Base-by-base conservation (phyloP, 768 basidiomycete species). In the Suillus weaverae region DNA sequence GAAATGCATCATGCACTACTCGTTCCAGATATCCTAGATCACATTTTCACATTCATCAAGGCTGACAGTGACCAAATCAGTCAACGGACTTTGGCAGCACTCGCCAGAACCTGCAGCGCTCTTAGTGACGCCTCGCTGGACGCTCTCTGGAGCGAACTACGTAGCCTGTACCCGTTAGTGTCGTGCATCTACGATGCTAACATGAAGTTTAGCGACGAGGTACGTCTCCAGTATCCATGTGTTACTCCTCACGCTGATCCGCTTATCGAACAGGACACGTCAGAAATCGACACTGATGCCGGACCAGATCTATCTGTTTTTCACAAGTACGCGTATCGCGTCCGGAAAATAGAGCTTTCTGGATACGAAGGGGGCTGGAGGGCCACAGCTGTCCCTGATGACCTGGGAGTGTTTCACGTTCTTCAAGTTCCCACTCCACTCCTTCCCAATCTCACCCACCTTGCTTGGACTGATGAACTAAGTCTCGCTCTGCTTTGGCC, bases 331-430 rank as follows among this genome's bases (percentile, higher is more conserved):
- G 56, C 56, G 16, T 30, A 57, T 39, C 56, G 56, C 22, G 36
- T 57, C 38, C 56, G 8, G 14, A 57, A 57, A 26, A 18, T 57
- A 18, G 36, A 26, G 14, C 36, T 57, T 57, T 38, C 22, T 56
- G 22, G 55, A 38, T 14, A 54, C 16, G 50, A 32, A 51, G 50
- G 50, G 5, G 38, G 38, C 22, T 38, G 38, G 55, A 38, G 20
- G 33, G 32, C 18, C 30, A 53, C 38, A 38, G 30, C 57, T 33
- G 26, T 36, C 22, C 39, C n/a, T 51, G 60, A 35, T 26, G 30
- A 57, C n/a, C 36, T 57, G 22, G 55, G 55, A 26, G 35, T 57
- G 55, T 57, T 57, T 18, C 55, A 57, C 7, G 55, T 38, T 38
- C 55, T 38, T 38, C 36, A 26, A 38, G 22, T 57, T 57, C 55